Base-by-base conservation (phyloP, 2,329 filamentous ascomycete species). In the Sporothrix variecibatus region DNA sequence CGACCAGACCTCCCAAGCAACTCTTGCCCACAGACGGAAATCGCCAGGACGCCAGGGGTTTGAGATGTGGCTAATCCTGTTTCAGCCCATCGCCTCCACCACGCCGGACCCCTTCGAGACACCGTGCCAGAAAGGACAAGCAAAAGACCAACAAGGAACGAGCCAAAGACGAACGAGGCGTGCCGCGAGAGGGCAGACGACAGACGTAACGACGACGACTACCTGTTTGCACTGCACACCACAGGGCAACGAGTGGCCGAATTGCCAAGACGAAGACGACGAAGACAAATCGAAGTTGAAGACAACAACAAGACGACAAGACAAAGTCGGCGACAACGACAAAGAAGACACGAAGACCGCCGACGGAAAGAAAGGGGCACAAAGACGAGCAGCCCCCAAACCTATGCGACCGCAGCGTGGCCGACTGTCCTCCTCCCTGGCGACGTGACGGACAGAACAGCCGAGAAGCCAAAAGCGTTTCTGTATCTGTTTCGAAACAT, bases 61-160 rank as follows among this genome's bases (percentile, higher is more conserved):
- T 73, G 67, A 56, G 34, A 28, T 65, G 74, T 77, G 74, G 74
- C 76, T 77, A 77, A 77, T 75, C 75, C 75, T 73, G 76, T 77
- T 76, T 77, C 76, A 77, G 76, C 71, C 56, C 40, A 71, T 68
- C 60, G 43, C 72, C 56, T 40, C 71, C 64, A 73, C 71, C n/a
- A 43, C 68, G 12, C 9, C 68, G 51, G 51, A 20, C 56, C 62
- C 62, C 53, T 49, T 72, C 40, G 56, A 72, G 69, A 71, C 69
- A 71, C 31, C 28, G 70, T 72, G 70, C 46, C 58, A 58, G 60
- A 67, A 56, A 60, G 15, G 17, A 43, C 20, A 5, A 65, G 43
- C 43, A 49, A 43, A n/a, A 23, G 51, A 23, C 23, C 9, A 9
- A 56, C n/a, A 56, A 56, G 17, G 23, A 56, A 51, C 9, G 51